Evolutionary conservation across 495 filamentous ascomycete genomes (phyloP).

Genomic region (Penicillium odoratum): DNA sequence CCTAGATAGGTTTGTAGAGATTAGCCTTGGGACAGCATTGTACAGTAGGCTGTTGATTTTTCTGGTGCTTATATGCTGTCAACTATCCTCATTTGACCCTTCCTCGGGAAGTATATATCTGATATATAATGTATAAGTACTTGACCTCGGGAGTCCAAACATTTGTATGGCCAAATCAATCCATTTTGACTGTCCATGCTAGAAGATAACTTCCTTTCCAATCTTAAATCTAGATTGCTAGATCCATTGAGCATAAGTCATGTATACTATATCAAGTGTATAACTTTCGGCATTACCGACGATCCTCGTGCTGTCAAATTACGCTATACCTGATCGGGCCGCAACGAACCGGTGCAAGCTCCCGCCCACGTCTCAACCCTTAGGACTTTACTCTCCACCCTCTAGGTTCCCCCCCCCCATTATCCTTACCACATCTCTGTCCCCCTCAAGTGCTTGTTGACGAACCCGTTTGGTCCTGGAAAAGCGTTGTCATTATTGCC

Average conservation of each 20-base stretch:
- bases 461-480: not conserved
- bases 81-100: too few relatives aligned
- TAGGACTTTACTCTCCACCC: not conserved
- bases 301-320: conserved; percentile 6
- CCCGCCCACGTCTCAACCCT: conserved; percentile 5
- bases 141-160: too few relatives aligned
- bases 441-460: not conserved
- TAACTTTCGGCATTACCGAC: not conserved
- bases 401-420: not conserved
- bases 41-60: too few relatives aligned
- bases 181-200: too few relatives aligned
- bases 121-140: too few relatives aligned
- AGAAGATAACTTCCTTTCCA: too few relatives aligned
- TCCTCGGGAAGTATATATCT: too few relatives aligned
- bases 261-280: not conserved
- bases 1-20: too few relatives aligned
- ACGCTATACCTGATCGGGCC: conserved; percentile 6
- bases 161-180: too few relatives aligned
- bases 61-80: too few relatives aligned
- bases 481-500: conserved; percentile 8
- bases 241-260: not conserved
- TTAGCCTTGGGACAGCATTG: too few relatives aligned
- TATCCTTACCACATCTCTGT: not conserved
- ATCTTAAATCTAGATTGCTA: too few relatives aligned
- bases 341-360: conserved; percentile 1